Percentiles rank a stretch among this genome's conserved stretches.
These are phyloP conservation scores for Thielaviopsis euricoi DNA, from an alignment of 2,329 filamentous ascomycete genomes.

Conservation along the genomic window DNA sequence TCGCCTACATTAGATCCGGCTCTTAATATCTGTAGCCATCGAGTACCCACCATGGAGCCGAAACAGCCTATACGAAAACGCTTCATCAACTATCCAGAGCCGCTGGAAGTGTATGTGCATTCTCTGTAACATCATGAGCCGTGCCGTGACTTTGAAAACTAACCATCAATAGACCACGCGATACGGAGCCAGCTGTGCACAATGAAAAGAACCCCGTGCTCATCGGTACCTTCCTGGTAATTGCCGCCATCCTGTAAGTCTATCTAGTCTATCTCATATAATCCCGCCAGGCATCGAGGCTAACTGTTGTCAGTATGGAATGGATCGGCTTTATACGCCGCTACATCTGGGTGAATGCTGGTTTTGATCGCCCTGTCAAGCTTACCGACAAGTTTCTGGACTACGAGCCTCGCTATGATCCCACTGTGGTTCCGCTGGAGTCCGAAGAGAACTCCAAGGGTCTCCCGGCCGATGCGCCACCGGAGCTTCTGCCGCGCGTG, in stretches of 20 bases:
- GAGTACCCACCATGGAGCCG: neutral
- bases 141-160: neutral
- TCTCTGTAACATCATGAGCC: neutral
- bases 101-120: constrained; percentile 19
- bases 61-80: constrained; percentile 6
- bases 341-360: constrained; percentile 45
- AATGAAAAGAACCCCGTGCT: constrained; percentile 34
- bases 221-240: constrained; percentile 34
- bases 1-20: neutral
- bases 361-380: constrained; percentile 40
- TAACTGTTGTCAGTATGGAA: constrained; percentile 29
- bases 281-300: neutral
- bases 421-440: constrained; percentile 30
- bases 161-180: neutral
- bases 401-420: constrained; percentile 30
- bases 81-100: constrained; percentile 23
- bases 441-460: constrained; percentile 4
- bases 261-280: neutral
- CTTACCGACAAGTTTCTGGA: constrained; percentile 34
- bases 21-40: neutral
- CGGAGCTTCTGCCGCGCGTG: constrained; percentile 1
- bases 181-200: neutral
- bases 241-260: constrained; percentile 36
- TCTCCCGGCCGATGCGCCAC: neutral
- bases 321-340: constrained; percentile 36